These are phyloP conservation scores for Nissolia schottii DNA, from an alignment of 306 rosid species.

Conservation along the genomic window DNA sequence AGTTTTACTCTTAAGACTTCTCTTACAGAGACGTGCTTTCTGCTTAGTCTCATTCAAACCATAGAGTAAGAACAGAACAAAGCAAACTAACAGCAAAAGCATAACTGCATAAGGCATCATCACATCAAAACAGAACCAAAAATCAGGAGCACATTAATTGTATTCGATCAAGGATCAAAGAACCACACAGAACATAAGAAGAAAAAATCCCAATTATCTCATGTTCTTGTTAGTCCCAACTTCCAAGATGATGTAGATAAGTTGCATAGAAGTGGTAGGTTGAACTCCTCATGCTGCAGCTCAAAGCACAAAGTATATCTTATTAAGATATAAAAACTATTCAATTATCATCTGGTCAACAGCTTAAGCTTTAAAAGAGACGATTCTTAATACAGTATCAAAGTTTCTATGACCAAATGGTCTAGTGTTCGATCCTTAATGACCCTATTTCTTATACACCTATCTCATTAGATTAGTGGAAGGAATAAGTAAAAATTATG, in stretches of 20 bases:
- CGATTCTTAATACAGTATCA: too few relatives aligned
- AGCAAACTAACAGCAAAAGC: slow-evolving; percentile 3
- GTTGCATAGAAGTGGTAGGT: not conserved
- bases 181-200: too few relatives aligned
- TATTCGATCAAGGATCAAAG: not conserved
- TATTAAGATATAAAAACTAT: too few relatives aligned
- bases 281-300: not conserved
- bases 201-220: not conserved
- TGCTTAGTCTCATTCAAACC: not conserved
- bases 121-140: not conserved
- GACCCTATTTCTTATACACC: not conserved
- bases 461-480: not conserved
- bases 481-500: not conserved
- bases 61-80: not conserved
- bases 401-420: too few relatives aligned
- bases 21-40: not conserved
- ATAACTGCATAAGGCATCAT: not conserved
- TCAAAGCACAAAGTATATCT: not conserved
- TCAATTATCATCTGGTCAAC: too few relatives aligned
- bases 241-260: not conserved
- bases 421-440: too few relatives aligned
- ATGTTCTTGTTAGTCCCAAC: not conserved
- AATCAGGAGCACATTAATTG: not conserved
- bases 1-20: not conserved
- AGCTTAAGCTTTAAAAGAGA: too few relatives aligned